Conservation (phyloP, 139 green algal species). For the Micromonas commoda region DNA sequence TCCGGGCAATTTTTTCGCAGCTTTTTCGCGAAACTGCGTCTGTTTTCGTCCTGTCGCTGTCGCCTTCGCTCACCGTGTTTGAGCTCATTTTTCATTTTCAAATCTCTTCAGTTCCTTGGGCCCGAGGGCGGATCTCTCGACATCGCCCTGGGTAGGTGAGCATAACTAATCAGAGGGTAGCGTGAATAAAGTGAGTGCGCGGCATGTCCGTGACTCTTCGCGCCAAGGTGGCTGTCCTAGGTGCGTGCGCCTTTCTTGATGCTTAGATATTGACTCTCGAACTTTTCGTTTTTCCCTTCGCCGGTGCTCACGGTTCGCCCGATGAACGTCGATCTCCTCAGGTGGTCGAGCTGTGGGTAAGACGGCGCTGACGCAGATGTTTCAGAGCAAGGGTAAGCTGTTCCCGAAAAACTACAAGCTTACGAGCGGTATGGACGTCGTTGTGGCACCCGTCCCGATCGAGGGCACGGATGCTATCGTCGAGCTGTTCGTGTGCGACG, state of each 20-base stretch:
- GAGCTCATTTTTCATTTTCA: too few relatives aligned
- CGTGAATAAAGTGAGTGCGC: too few relatives aligned
- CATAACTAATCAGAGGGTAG: not conserved
- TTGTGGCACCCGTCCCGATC: slow-evolving; percentile 10
- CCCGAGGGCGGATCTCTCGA: too few relatives aligned
- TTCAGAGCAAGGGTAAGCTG: slow-evolving; percentile 25
- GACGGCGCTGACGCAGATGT: slow-evolving; percentile 32
- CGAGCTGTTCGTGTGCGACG: slow-evolving; percentile 28
- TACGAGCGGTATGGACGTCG: slow-evolving; percentile 19
- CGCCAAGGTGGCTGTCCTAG: slow-evolving; percentile 5
- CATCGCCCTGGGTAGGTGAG: not conserved
- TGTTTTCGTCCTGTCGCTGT: too few relatives aligned
- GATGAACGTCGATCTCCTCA: slow-evolving; percentile 13
- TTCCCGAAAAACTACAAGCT: slow-evolving; percentile 40
- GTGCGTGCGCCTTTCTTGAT: not conserved
- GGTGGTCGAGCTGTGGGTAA: slow-evolving; percentile 31
- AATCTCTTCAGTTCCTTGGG: too few relatives aligned
- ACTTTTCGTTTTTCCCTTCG: too few relatives aligned
- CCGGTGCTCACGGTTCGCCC: too few relatives aligned
- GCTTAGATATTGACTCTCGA: too few relatives aligned
- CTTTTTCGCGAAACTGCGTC: too few relatives aligned
- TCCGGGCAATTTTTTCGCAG: too few relatives aligned
- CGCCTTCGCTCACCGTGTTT: too few relatives aligned
- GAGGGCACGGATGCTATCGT: slow-evolving; percentile 8
- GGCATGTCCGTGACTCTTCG: not conserved